Base-by-base conservation (phyloP, 2,329 filamentous ascomycete species). In the Alternaria ethzedia region DNA sequence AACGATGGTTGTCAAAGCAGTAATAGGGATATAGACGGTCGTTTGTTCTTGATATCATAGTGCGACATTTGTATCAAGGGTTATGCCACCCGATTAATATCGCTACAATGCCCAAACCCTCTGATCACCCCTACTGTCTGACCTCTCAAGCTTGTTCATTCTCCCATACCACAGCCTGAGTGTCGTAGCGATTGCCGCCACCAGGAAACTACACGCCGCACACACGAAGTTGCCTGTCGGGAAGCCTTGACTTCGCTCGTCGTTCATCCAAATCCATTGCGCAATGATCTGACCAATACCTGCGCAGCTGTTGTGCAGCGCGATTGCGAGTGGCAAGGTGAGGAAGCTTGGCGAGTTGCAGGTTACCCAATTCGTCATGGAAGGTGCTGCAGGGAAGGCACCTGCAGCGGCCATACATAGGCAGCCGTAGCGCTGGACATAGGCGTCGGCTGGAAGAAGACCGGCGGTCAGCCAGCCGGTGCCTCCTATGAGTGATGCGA, bases 1-100 rank as follows among this genome's bases (percentile, higher is more conserved):
- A 49, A 20, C 67, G 59, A 49, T 75, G 71, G 69, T 50, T 75
- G 58, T 12, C 47, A n/a, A 47, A 46, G 30, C 67, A 69, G 54
- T 57, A 60, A 50, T 20, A 12, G 20, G 5, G n/a, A n/a, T 8
- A n/a, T 50, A 5, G 13, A 36, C 9, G 7, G 10, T n/a, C 17
- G 1, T 9, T n/a, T 36, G 8, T 36, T 36, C 7, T 36, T 36
- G 1, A 36, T n/a, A 36, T 36, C 32, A n/a, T 36, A n/a, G 15
- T n/a, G 32, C 32, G 32, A 36, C 15, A 9, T 36, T 36, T n/a
- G 32, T 10, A 10, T 36, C 8, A 36, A 2, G 32, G 32, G 32
- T 36, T 15, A 36, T 36, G 7, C 32, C 7, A 41, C 5, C 36
- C 36, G 3, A 43, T 54, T 9, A 23, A 43, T 26, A 54, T 17